Percentiles rank a stretch among this genome's conserved stretches.
These are phyloP conservation scores for Fusarium miscanthi DNA, from an alignment of 2,329 filamentous ascomycete genomes.

Conservation along the genomic window DNA sequence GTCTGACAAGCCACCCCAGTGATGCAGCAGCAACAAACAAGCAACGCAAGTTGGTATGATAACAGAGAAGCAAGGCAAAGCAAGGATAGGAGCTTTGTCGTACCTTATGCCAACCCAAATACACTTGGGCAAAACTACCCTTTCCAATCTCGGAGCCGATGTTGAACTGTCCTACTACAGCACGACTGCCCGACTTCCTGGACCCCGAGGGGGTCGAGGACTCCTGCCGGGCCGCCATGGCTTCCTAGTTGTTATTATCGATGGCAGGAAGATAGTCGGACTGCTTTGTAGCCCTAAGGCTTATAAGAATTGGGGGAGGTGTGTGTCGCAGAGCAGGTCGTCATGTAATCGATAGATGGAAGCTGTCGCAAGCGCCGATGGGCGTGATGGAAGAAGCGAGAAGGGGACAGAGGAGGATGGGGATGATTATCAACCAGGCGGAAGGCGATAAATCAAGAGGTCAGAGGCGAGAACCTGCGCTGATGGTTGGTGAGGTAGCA, in stretches of 20 bases:
- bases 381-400: slow-evolving; percentile 19
- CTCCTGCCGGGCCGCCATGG: slow-evolving; percentile 55
- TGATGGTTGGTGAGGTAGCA: slow-evolving; percentile 33
- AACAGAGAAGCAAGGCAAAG: slow-evolving; percentile 16
- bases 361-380: slow-evolving; percentile 23
- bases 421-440: slow-evolving; percentile 28
- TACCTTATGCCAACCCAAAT: slow-evolving; percentile 86
- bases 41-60: slow-evolving; percentile 17
- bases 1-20: slow-evolving; percentile 1
- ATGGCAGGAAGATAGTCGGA: slow-evolving; percentile 49
- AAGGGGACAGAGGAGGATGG: slow-evolving; percentile 1
- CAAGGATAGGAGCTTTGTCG: slow-evolving; percentile 10
- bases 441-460: slow-evolving; percentile 18
- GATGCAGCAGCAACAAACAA: slow-evolving; percentile 15
- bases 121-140: slow-evolving; percentile 97
- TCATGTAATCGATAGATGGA: slow-evolving; percentile 54
- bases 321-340: slow-evolving; percentile 49
- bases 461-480: slow-evolving; percentile 16
- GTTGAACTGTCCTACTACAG: slow-evolving; percentile 80
- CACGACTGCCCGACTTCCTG: slow-evolving; percentile 49
- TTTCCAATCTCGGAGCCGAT: slow-evolving; percentile 93
- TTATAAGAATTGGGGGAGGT: slow-evolving; percentile 52
- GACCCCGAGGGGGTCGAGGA: slow-evolving; percentile 50
- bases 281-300: slow-evolving; percentile 51
- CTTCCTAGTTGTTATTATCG: slow-evolving; percentile 50